Conservation (phyloP, 73 alveolate species). For the Diophrys appendiculata region DNA sequence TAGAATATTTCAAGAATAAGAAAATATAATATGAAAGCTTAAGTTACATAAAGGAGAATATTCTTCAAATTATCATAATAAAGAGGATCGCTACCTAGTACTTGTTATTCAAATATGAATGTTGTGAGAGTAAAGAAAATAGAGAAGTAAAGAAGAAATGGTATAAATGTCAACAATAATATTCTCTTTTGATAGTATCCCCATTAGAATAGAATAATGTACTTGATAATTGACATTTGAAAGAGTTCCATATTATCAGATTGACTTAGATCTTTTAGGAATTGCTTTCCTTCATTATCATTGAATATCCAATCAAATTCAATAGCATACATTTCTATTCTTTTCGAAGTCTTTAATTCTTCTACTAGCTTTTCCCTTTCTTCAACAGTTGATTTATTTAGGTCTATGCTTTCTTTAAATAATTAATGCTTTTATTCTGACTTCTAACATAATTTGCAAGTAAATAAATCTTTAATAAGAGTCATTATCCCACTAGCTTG, state of each 20-base stretch:
- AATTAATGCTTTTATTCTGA: too few relatives aligned
- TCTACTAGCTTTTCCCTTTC: not conserved
- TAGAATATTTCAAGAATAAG: slow-evolving; percentile 2
- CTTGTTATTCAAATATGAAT: not conserved
- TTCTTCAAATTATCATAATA: not conserved
- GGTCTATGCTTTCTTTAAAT: too few relatives aligned
- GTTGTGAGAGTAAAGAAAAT: slow-evolving; percentile 4
- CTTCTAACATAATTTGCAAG: too few relatives aligned
- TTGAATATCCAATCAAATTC: slow-evolving; percentile 39
- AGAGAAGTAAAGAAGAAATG: slow-evolving; percentile 12
- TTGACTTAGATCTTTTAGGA: slow-evolving; percentile 1
- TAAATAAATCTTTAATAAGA: too few relatives aligned
- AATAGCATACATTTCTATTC: slow-evolving; percentile 23
- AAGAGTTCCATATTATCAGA: slow-evolving; percentile 11
- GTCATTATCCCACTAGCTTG: not conserved
- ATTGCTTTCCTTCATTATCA: slow-evolving; percentile 10
- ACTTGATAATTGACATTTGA: not conserved
- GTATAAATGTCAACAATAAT: slow-evolving; percentile 5
- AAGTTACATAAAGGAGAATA: not conserved
- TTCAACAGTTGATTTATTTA: too few relatives aligned
- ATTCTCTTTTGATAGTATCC: slow-evolving; percentile 5
- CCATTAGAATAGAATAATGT: slow-evolving; percentile 26
- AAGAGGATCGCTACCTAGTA: not conserved
- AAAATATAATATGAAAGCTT: slow-evolving; percentile 14
- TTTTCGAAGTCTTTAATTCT: slow-evolving; percentile 8